Conservation (phyloP, 2,329 filamentous ascomycete genomes). For the Aspergillus sp. region DNA sequence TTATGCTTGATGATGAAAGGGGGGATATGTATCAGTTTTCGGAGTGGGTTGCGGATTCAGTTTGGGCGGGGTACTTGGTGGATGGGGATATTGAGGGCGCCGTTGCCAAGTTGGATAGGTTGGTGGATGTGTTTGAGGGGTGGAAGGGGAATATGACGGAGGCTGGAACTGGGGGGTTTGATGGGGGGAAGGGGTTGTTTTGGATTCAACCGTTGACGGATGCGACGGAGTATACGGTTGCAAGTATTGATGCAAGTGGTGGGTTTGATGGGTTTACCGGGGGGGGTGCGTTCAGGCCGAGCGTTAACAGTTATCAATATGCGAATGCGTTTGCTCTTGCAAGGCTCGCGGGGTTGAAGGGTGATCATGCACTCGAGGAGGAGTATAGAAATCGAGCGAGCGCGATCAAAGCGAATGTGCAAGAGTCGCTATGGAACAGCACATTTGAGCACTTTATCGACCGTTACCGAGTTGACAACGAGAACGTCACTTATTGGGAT, state of each 20-base stretch:
- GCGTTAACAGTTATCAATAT: slow-evolving; percentile 41
- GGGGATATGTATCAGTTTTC: slow-evolving; percentile 40
- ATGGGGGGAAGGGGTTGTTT: slow-evolving; percentile 35
- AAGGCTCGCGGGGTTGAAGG: slow-evolving; percentile 29
- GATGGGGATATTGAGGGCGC: slow-evolving; percentile 33
- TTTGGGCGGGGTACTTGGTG: slow-evolving; percentile 37
- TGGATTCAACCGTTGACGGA: slow-evolving; percentile 39
- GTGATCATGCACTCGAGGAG: slow-evolving; percentile 12
- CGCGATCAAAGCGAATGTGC: slow-evolving; percentile 32
- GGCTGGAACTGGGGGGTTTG: slow-evolving; percentile 34
- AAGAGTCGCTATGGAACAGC: slow-evolving; percentile 38
- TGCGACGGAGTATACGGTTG: slow-evolving; percentile 42
- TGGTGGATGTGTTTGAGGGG: slow-evolving; percentile 11
- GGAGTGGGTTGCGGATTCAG: slow-evolving; percentile 35
- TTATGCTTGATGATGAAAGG: slow-evolving; percentile 31
- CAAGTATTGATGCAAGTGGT: slow-evolving; percentile 35
- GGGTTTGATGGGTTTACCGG: slow-evolving; percentile 34
- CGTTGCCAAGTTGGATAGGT: slow-evolving; percentile 22
- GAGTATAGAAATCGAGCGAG: slow-evolving; percentile 24
- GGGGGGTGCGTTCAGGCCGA: slow-evolving; percentile 37
- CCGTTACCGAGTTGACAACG: slow-evolving; percentile 33
- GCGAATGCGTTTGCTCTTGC: slow-evolving; percentile 40
- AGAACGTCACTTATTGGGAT: slow-evolving; percentile 27
- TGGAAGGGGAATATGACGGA: slow-evolving; percentile 20
- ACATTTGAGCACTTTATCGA: slow-evolving; percentile 42